A percentile compares a stretch with the other conserved stretches of the same genome.
Evolutionary conservation across 2,329 filamentous ascomycete genomes (phyloP).

Genomic region (Fusarium sp.): DNA sequence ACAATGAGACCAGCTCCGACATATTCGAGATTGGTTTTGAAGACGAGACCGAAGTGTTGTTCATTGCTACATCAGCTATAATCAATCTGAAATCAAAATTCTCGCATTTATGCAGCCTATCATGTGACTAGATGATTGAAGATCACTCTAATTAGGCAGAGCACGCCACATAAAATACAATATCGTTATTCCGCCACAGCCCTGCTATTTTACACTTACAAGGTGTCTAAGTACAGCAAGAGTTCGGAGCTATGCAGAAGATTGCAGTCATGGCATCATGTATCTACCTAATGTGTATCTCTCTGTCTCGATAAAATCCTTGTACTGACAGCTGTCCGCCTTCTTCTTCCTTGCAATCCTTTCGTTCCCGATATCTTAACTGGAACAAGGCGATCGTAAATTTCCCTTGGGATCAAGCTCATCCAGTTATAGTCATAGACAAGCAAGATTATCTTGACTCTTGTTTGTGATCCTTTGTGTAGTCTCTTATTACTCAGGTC

Average conservation of each 20-base stretch:
- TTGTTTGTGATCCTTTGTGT: neutral
- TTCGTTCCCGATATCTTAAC: neutral
- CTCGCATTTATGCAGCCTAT: neutral
- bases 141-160: accelerated
- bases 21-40: accelerated
- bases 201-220: neutral
- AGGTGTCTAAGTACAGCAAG: accelerated
- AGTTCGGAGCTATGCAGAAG: neutral
- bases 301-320: neutral
- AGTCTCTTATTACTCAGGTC: accelerated
- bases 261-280: neutral
- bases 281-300: neutral
- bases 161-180: neutral
- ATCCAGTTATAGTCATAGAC: neutral
- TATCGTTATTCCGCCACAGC: accelerated
- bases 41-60: accelerated
- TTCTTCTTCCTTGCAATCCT: neutral
- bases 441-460: neutral
- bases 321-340: neutral
- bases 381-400: neutral
- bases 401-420: neutral
- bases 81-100: neutral
- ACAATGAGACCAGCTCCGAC: accelerated
- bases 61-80: accelerated
- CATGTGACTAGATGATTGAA: neutral